These are phyloP conservation scores for Globisporangium middletonii DNA, from an alignment of 352 stramenopile species.

Conservation along the genomic window DNA sequence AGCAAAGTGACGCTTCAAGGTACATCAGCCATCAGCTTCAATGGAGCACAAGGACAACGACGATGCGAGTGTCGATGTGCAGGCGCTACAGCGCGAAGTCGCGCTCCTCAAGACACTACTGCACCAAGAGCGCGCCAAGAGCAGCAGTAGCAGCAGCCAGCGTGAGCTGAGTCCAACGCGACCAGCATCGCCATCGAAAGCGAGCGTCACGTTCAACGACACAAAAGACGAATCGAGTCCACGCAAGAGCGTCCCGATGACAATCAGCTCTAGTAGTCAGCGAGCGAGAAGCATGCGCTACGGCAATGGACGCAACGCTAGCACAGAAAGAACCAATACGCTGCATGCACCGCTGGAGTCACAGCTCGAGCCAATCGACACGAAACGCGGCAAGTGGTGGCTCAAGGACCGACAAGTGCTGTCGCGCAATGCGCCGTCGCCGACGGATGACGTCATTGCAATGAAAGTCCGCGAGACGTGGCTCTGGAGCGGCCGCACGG, in stretches of 20 bases:
- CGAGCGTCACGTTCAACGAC: background rate
- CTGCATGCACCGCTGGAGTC: constrained; percentile 11
- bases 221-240: background rate
- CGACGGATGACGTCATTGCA: constrained; percentile 23
- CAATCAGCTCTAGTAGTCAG: background rate
- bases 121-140: constrained; percentile 36
- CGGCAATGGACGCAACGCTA: constrained; percentile 3
- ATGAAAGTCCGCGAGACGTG: constrained; percentile 63
- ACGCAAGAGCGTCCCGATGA: background rate
- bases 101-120: constrained; percentile 38
- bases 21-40: background rate
- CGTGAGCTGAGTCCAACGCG: constrained; percentile 6
- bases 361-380: constrained; percentile 36
- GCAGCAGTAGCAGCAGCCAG: background rate
- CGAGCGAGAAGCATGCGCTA: constrained; percentile 3
- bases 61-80: constrained; percentile 20
- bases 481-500: constrained; percentile 52
- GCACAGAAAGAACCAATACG: background rate
- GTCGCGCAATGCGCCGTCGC: constrained; percentile 23
- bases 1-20: background rate
- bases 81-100: constrained; percentile 48
- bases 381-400: constrained; percentile 60
- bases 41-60: constrained; percentile 1
- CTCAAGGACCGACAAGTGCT: constrained; percentile 54
- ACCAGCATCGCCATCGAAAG: constrained; percentile 9